phyloP scores from a whole-genome alignment of 2,329 filamentous ascomycete genomes.

The Hypoxylon sp. region DNA sequence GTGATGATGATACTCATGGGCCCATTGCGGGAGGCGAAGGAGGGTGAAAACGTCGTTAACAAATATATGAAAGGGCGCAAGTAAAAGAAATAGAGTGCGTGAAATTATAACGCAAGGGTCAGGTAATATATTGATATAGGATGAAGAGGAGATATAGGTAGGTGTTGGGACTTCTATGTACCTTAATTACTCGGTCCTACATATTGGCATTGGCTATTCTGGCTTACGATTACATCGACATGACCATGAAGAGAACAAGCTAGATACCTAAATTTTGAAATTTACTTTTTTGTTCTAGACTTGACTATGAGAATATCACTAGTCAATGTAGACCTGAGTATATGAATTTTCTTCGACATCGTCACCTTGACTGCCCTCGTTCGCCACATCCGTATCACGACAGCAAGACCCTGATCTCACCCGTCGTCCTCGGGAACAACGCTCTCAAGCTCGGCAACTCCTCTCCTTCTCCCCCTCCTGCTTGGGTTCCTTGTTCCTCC shows the following conservation, averaged over 20 bases:
- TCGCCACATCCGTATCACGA: constrained; percentile 57
- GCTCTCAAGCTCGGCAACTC: constrained; percentile 57
- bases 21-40: background rate
- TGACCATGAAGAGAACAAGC: background rate
- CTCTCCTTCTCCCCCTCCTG: constrained; percentile 45
- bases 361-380: background rate
- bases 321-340: background rate
- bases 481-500: constrained; percentile 32
- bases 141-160: background rate
- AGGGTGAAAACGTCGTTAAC: background rate
- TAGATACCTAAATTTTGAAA: background rate
- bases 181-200: constrained; percentile 22
- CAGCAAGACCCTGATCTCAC: constrained; percentile 72
- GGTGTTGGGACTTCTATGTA: constrained; percentile 19
- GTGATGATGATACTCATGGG: constrained; percentile 33
- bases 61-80: background rate
- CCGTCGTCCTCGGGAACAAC: constrained; percentile 71
- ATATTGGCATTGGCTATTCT: constrained; percentile 12
- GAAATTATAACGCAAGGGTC: background rate
- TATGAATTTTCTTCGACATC: background rate
- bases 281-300: background rate
- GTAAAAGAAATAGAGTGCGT: background rate
- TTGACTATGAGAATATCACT: background rate
- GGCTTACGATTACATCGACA: constrained; percentile 15
- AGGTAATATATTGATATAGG: background rate